Base-by-base conservation (phyloP, 106 monocot genomes). In the Vanilla planifolia region DNA sequence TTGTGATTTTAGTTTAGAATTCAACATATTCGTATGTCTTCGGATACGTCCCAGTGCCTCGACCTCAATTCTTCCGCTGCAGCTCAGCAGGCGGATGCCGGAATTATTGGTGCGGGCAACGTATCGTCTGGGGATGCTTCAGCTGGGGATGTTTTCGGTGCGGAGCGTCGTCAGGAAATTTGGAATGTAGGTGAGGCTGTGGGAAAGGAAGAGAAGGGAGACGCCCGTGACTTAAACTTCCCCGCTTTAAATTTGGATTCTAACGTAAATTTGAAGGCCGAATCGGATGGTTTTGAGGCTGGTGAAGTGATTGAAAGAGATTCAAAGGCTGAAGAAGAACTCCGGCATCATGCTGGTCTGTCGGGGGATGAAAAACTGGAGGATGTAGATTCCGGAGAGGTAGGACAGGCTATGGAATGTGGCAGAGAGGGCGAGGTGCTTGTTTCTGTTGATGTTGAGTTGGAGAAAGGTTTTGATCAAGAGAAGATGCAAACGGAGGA, bases 31-130 rank as follows among this genome's bases (percentile, higher is more conserved):
- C 10, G 8, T n/a, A n/a, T n/a, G n/a, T n/a, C n/a, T n/a, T n/a
- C n/a, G n/a, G n/a, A n/a, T n/a, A n/a, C 61, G 21, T 4, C 61
- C 36, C 24, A 25, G 25, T 10, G 61, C 27, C 61, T 61, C 25
- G 61, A 61, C n/a, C 61, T 61, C 27, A 61, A 61, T 27, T 61
- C 43, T 26, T 40, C 10, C 42, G 61, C 41, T 26, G 7, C 17
- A 5, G 61, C 36, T 8, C 42, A 42, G 24, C 33, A 61, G 15
- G 8, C 14, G 11, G 42, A 61, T 24, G 26, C 16, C 42, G 42
- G 25, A 7, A 15, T 8, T 26, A 21, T 43, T n/a, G 41, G 43
- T 10, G 42, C 14, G 25, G 43, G 14, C 16, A 1, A 16, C 15
- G 19, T 5, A 26, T 43, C 6, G 16, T 19, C n/a, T 2, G 25